Base-by-base conservation (phyloP, 2,329 filamentous ascomycete species). In the Diplodia scrobiculata region DNA sequence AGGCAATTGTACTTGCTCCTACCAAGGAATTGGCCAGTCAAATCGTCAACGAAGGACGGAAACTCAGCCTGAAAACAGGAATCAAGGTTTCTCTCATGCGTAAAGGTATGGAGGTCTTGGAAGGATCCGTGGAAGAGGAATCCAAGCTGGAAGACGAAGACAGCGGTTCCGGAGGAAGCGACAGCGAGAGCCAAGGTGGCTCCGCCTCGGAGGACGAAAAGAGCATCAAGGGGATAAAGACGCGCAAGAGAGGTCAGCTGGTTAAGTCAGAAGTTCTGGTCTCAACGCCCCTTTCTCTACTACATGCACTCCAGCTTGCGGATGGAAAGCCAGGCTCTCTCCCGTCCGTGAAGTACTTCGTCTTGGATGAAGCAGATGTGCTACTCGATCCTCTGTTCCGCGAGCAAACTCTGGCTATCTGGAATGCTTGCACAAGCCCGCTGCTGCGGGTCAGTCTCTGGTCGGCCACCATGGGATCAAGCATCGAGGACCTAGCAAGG, bases 391-490 rank as follows among this genome's bases (percentile, higher is more conserved):
- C 91, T 17, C 83, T 97, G 5, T 99, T 99, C 81, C 86, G 91
- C 66, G 90, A 95, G 25, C 92, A 97, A 76, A 97, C 92, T 0
- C 82, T 96, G 45, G 84, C 85, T 3, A 88, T 98, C 68, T 97
- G 93, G 92, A 85, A 86, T 50, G 86, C 90, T 2, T 94, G 94
- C 76, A 87, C 82, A 2, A 88, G 89, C 70, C 82, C 86, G 2
- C 79, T 83, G n/a, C 81, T 98, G 9, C 86, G 88, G 27, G 83
- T 92, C 3, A 91, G 90, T 10, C 88, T 96, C 68, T 99, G 94
- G 92, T 98, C 95, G 14, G 95, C 95, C 14, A 99, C 95, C 0
- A 97, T 99, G 89, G 92, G 91, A 3, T 97, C 94, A 17, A 95
- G 89, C 71, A 91, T 98, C 50, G 95, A 99, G 79, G 83, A 88